Percentiles rank a stretch among this genome's conserved stretches.
These are phyloP conservation scores for Naganishia sp. DNA, from an alignment of 1,284 basidiomycete genomes.

Conservation along the genomic window DNA sequence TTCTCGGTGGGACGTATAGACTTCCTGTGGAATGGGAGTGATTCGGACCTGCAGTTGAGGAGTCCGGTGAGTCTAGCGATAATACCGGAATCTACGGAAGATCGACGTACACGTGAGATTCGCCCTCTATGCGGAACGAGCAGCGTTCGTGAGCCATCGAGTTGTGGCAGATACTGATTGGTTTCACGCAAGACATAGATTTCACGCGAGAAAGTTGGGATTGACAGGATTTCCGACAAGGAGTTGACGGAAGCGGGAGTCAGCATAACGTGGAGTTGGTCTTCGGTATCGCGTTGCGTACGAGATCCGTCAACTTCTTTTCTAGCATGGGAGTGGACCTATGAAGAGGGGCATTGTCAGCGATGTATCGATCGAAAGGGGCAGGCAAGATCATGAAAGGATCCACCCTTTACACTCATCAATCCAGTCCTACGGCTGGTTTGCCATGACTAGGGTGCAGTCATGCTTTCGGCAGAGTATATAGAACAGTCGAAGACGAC, in stretches of 20 bases:
- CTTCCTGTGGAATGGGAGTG: conserved; percentile 41
- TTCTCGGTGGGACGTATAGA: conserved; percentile 42
- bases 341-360: conserved; percentile 13
- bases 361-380: background rate
- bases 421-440: too few species aligned
- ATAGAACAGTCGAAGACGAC: too few species aligned
- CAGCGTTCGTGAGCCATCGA: conserved; percentile 64
- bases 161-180: conserved; percentile 49
- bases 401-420: background rate
- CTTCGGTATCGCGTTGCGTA: conserved; percentile 29
- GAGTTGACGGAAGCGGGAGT: background rate
- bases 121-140: conserved; percentile 67
- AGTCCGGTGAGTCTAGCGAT: background rate
- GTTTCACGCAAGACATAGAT: background rate
- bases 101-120: conserved; percentile 61
- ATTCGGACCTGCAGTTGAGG: conserved; percentile 55
- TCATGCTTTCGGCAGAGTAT: too few species aligned
- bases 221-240: background rate
- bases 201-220: background rate
- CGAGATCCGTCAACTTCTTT: conserved; percentile 53
- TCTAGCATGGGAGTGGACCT: conserved; percentile 54
- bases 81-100: background rate
- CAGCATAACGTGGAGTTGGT: background rate
- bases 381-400: background rate
- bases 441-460: too few species aligned